phyloP scores from a whole-genome alignment of 208 protist species.

The Acanthamoeba castellanii region DNA sequence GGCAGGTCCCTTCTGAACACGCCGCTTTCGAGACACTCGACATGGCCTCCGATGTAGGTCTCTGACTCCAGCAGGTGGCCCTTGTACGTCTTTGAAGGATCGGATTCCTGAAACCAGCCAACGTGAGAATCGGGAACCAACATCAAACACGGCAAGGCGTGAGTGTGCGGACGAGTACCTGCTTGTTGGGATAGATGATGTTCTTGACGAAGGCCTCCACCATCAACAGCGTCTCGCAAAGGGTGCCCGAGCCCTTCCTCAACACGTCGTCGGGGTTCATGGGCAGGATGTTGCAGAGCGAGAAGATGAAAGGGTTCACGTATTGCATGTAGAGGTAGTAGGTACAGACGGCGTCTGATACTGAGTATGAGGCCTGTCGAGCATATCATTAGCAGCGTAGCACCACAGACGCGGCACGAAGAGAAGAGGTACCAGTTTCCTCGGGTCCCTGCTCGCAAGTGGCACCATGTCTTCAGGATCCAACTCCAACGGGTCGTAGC shows the following conservation, averaged over 20 bases:
- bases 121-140: neutral
- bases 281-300: constrained; percentile 99
- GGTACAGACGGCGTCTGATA: constrained; percentile 99
- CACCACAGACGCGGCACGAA: neutral
- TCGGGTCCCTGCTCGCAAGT: constrained; percentile 89
- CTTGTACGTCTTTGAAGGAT: constrained; percentile 94
- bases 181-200: constrained; percentile 99
- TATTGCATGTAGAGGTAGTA: constrained; percentile 99
- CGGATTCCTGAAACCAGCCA: constrained; percentile 35
- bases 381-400: neutral
- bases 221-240: constrained; percentile 99
- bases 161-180: constrained; percentile 76
- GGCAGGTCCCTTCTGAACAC: constrained; percentile 98
- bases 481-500: constrained; percentile 99
- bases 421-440: constrained; percentile 12
- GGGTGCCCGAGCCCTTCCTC: constrained; percentile 98
- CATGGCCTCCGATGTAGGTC: constrained; percentile 98
- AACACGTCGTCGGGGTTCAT: constrained; percentile 99
- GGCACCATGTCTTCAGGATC: constrained; percentile 99
- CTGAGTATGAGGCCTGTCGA: constrained; percentile 98
- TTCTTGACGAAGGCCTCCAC: constrained; percentile 97
- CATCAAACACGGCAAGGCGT: neutral
- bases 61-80: constrained; percentile 98
- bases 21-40: constrained; percentile 91
- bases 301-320: constrained; percentile 99